A percentile compares a stretch with the other conserved stretches of the same genome.
Evolutionary conservation across 176 grass and related monocot species (phyloP).

Genomic region (Ananas comosus): DNA sequence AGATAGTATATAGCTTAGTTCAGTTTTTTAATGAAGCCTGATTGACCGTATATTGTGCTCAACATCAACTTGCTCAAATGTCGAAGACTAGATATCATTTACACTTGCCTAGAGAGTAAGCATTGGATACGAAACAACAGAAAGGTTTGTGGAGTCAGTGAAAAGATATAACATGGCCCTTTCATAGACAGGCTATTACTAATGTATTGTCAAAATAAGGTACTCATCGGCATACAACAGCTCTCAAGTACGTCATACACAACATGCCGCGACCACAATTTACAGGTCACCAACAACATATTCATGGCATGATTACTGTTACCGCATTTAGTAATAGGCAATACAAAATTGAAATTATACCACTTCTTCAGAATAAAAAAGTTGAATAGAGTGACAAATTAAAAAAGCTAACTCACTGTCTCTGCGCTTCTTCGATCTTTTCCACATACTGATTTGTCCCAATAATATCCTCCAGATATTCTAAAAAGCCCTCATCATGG

Average conservation of each 20-base stretch:
- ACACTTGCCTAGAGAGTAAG: no score
- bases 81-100: no score
- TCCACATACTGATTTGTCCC: conserved; percentile 91
- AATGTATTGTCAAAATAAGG: background rate
- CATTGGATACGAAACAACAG: no score
- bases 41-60: no score
- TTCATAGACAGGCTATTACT: no score
- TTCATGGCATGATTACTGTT: background rate
- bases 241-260: background rate
- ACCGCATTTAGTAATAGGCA: background rate
- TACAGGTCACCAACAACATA: background rate
- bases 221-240: background rate
- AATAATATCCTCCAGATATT: conserved; percentile 98
- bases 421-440: conserved; percentile 88
- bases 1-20: no score
- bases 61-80: no score
- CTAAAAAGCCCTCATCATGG: conserved; percentile 95
- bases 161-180: no score
- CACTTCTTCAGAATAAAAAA: background rate
- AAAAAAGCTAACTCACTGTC: conserved; percentile 60
- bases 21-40: no score
- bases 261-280: background rate
- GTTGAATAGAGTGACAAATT: background rate
- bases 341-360: background rate
- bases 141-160: no score